Conservation (phyloP, 2,329 filamentous ascomycete genomes). For the Fusarium vanettenii region DNA sequence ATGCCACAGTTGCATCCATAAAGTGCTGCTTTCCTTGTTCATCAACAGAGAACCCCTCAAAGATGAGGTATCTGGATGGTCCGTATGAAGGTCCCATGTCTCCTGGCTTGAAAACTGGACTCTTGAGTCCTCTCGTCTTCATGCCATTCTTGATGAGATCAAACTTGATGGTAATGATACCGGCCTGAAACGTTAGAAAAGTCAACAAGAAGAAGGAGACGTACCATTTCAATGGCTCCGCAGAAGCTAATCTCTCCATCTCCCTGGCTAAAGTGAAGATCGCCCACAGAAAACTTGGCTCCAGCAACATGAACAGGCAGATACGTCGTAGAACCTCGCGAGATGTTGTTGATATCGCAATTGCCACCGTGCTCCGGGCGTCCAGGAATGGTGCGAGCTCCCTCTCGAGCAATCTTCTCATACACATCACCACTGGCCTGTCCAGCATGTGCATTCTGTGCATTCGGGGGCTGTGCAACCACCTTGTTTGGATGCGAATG, state of each 20-base stretch:
- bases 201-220: accelerated
- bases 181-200: conserved; percentile 59
- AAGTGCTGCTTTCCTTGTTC: conserved; percentile 90
- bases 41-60: conserved; percentile 87
- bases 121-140: conserved; percentile 79
- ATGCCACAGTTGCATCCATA: conserved; percentile 86
- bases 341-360: conserved; percentile 91
- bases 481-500: conserved; percentile 64
- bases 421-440: conserved; percentile 67
- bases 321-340: conserved; percentile 83
- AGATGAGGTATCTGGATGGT: conserved; percentile 42
- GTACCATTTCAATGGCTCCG: conserved; percentile 86
- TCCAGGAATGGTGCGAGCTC: conserved; percentile 86
- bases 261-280: conserved; percentile 88
- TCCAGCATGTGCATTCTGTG: conserved; percentile 79
- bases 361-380: conserved; percentile 90
- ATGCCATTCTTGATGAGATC: conserved; percentile 86
- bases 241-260: conserved; percentile 93
- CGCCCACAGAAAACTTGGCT: conserved; percentile 90
- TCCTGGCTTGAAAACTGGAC: conserved; percentile 87
- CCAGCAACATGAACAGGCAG: conserved; percentile 88
- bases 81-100: conserved; percentile 51
- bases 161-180: conserved; percentile 91
- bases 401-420: conserved; percentile 78
- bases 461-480: conserved; percentile 82